Evolutionary conservation across 2,329 filamentous ascomycete species (phyloP).

Genomic region (Annulohypoxylon truncatum): DNA sequence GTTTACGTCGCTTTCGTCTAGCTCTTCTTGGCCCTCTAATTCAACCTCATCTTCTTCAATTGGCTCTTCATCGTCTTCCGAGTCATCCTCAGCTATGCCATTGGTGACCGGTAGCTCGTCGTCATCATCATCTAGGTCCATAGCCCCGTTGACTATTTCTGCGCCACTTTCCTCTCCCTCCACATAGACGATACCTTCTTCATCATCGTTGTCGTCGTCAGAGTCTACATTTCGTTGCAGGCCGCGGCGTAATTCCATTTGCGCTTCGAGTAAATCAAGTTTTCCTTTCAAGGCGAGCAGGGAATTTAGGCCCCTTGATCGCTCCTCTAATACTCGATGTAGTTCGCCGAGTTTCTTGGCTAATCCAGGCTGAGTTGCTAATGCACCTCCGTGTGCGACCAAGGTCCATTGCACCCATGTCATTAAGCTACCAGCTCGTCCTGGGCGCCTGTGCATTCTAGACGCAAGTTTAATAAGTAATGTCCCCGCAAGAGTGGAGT

Average conservation of each 20-base stretch:
- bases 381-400: slow-evolving; percentile 88
- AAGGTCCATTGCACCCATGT: slow-evolving; percentile 97
- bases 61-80: slow-evolving; percentile 67
- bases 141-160: slow-evolving; percentile 55
- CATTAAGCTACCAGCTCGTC: slow-evolving; percentile 89
- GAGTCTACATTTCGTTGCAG: slow-evolving; percentile 69
- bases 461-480: slow-evolving; percentile 88
- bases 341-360: slow-evolving; percentile 81
- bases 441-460: slow-evolving; percentile 86
- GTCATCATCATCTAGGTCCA: slow-evolving; percentile 62
- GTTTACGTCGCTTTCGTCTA: slow-evolving; percentile 70
- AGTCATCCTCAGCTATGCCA: slow-evolving; percentile 66
- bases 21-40: slow-evolving; percentile 60
- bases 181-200: slow-evolving; percentile 84
- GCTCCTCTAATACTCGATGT: slow-evolving; percentile 87
- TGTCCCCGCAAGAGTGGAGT: slow-evolving; percentile 81
- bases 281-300: slow-evolving; percentile 93
- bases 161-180: slow-evolving; percentile 78
- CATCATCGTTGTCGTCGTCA: slow-evolving; percentile 65
- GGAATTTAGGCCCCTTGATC: slow-evolving; percentile 83
- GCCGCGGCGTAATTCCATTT: slow-evolving; percentile 81
- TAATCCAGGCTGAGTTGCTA: slow-evolving; percentile 87
- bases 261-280: slow-evolving; percentile 91
- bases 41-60: slow-evolving; percentile 59
- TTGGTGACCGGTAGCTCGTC: slow-evolving; percentile 69